These are phyloP conservation scores for Lecanicillium sp. DNA, from an alignment of 2,329 filamentous ascomycete genomes.

Conservation along the genomic window DNA sequence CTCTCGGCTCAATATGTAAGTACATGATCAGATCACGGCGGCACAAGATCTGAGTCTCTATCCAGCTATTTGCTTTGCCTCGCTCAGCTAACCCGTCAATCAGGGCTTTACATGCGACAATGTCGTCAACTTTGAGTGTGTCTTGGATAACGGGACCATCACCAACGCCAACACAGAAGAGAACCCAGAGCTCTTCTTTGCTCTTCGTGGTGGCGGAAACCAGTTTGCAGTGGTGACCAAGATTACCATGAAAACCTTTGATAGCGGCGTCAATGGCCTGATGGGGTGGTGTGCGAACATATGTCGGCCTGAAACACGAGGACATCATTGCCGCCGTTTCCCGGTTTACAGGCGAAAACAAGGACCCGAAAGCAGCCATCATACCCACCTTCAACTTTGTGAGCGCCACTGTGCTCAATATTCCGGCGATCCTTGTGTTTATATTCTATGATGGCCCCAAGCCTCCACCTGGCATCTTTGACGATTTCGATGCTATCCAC, in stretches of 20 bases:
- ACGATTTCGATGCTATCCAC: conserved; percentile 43
- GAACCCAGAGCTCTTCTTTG: background rate
- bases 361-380: conserved; percentile 1
- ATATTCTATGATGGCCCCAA: conserved; percentile 50
- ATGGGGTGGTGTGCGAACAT: conserved; percentile 5
- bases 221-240: too few species aligned
- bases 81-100: background rate
- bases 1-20: conserved; percentile 19
- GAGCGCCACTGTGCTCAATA: background rate
- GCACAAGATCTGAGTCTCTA: too few species aligned
- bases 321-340: conserved; percentile 1
- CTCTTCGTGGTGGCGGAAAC: background rate
- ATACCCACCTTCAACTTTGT: conserved; percentile 5
- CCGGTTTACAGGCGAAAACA: conserved; percentile 2
- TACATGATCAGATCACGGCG: too few species aligned
- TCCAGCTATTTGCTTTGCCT: too few species aligned
- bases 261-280: background rate
- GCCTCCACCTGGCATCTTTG: conserved; percentile 45
- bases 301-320: background rate
- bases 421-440: conserved; percentile 1
- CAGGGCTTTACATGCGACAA: background rate
- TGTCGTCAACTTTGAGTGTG: background rate
- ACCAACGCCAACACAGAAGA: background rate
- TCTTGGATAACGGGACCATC: background rate
- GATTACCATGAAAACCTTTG: too few species aligned